Evolutionary conservation across 139 green algal species (phyloP), one percentile per base, ranked within the genome.

Genomic region (Micractinium conductrix): DNA sequence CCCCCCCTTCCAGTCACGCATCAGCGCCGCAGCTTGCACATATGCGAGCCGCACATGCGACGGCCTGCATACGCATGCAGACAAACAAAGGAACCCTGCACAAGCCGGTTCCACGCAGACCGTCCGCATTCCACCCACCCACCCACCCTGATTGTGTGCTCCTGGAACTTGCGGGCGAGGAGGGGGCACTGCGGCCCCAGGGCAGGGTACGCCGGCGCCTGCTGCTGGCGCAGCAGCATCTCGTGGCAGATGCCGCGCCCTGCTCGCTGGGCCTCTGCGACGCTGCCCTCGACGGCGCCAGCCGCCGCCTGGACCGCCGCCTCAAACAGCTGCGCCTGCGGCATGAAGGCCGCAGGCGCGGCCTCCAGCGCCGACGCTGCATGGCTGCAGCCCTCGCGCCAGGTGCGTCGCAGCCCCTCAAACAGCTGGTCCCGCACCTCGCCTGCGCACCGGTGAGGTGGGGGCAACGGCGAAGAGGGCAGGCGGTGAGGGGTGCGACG

Each of bases 111-210:
- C n/a, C n/a, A n/a, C n/a, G n/a, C n/a, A n/a, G n/a, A 45, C 17
- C 38, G 10, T 53, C 26, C 37, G 68, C 68, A 9, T 14, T 45
- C 43, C 12, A 42, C 2, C 4, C 16, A 4, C 44, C 5, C 0
- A 2, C 55, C 2, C 42, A 73, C 60, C 78, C 62, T 83, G 30
- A 74, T 55, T 0, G 80, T 85, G 17, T 42, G 38, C 5, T 70
- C 80, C 6, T 7, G 6, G n/a, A 85, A 85, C 53, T 85, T 85
- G 69, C 80, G 69, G 5, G 80, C 80, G 69, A 85, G 44, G 14
- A 85, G 53, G 1, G 80, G 72, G 69, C 80, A 85, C 38, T 62
- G 38, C 4, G 70, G 69, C 28, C 80, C 80, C 28, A 85, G 21
- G 9, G 38, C 42, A 19, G 72, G 50, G n/a, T 80, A 85, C 1